Evolutionary conservation across 176 grass and related monocot genomes (phyloP).

Genomic region (Carex myosuroides): DNA sequence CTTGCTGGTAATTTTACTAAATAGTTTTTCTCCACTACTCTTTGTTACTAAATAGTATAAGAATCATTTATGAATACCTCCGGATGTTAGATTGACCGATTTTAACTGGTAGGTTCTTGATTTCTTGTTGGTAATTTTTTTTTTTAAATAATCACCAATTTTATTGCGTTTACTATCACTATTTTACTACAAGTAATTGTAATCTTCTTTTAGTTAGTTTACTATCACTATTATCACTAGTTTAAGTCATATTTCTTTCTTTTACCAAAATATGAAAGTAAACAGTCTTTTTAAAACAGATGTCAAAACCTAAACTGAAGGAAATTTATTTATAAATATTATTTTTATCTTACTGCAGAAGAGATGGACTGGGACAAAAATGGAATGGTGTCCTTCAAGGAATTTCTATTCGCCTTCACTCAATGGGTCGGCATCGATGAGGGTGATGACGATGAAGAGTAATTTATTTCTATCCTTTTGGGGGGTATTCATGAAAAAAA

Average conservation of each 20-base stretch:
- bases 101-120: neutral
- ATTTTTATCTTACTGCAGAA: conserved; percentile 40
- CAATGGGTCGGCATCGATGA: conserved; percentile 90
- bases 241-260: too few relatives aligned
- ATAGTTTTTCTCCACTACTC: neutral
- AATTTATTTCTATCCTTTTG: neutral
- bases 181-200: neutral
- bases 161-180: neutral
- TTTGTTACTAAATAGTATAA: too few relatives aligned
- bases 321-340: neutral
- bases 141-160: neutral
- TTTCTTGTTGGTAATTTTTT: neutral
- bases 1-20: neutral
- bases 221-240: too few relatives aligned
- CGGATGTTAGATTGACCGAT: neutral
- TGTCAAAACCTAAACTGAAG: neutral
- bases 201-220: neutral
- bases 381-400: conserved; percentile 84
- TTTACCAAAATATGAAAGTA: neutral
- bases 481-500: neutral
- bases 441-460: conserved; percentile 53
- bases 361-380: conserved; percentile 99
- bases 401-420: conserved; percentile 94
- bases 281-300: neutral
- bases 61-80: neutral